Conservation (phyloP, 306 rosid genomes). For the Neltuma alba region DNA sequence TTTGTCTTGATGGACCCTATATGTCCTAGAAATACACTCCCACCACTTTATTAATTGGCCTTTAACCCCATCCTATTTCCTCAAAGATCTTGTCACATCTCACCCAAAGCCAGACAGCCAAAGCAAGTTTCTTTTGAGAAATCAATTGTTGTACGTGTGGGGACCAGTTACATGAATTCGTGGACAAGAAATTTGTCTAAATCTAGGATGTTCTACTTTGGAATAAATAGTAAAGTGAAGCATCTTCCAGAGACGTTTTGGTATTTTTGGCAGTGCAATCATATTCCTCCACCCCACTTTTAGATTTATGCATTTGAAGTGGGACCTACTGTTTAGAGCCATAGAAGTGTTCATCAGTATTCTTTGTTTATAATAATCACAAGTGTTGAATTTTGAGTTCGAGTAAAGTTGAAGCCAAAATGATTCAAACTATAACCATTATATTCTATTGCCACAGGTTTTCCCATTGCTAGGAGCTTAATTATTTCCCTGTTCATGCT, state of each 20-base stretch:
- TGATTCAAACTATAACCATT: not conserved
- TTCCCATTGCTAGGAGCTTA: not conserved
- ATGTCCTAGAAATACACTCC: slow-evolving; percentile 28
- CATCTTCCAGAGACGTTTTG: slow-evolving; percentile 11
- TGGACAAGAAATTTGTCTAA: slow-evolving; percentile 30
- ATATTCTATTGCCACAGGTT: not conserved
- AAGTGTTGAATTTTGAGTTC: not conserved
- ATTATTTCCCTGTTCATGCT: not conserved
- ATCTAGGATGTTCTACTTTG: slow-evolving; percentile 26
- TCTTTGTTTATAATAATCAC: not conserved
- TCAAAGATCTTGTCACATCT: slow-evolving; percentile 21
- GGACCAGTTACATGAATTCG: not conserved
- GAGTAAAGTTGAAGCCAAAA: not conserved
- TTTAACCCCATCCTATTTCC: not conserved
- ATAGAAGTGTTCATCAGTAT: not conserved
- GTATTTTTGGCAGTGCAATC: not conserved
- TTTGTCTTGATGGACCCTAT: slow-evolving; percentile 13
- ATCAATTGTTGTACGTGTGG: not conserved
- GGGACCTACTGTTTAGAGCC: slow-evolving; percentile 13
- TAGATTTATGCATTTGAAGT: slow-evolving; percentile 9
- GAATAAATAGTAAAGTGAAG: slow-evolving; percentile 20
- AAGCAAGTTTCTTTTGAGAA: slow-evolving; percentile 8
- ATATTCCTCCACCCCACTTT: not conserved
- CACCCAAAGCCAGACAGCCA: not conserved
- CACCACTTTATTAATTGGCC: not conserved